Base-by-base conservation (phyloP, 1,284 basidiomycete species). In the Apiotrichum domesticum region DNA sequence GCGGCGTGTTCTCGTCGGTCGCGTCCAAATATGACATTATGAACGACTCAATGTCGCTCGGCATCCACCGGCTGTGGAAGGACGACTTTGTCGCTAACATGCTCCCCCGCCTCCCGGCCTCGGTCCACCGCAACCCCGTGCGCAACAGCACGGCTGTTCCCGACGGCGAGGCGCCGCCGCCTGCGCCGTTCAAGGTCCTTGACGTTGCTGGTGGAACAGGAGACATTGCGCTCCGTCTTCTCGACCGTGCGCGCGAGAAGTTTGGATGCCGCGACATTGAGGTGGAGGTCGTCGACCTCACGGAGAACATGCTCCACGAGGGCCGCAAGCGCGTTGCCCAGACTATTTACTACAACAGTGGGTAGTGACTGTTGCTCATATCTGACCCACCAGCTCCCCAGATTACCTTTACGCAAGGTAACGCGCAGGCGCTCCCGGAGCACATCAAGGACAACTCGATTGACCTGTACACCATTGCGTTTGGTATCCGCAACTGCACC, bases 131-230 rank as follows among this genome's bases (percentile, higher is more conserved):
- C 44, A 68, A 71, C 58, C 64, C 65, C 6, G 45, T 52, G 7
- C 55, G 61, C 6, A 43, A 58, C 46, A 51, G 53, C 11, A 33
- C 49, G 15, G 88, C 88, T 32, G 56, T 52, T 9, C 81, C 82
- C 56, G 54, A 48, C 37, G 46, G 58, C 3, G 44, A 62, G 47
- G 15, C 59, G 8, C 51, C 63, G 3, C 56, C 60, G 13, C 64
- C 57, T 11, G 55, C 70, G 84, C 71, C 84, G 82, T 77, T 76
- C 69, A 74, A 77, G 63, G 96, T 92, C 74, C 86, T 99, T 54
- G 96, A 99, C 72, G 91, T 98, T 35, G 96, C 95, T 0, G 96
- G 96, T 42, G 96, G 96, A 44, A 99, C 93, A 6, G 96, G 96
- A 14, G 96, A 99, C 79, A 95, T 99, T 73, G 96, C 95, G 3